These are phyloP conservation scores for Dissophora globulifera DNA, from an alignment of 192 early-diverging fungal genomes.

Conservation along the genomic window DNA sequence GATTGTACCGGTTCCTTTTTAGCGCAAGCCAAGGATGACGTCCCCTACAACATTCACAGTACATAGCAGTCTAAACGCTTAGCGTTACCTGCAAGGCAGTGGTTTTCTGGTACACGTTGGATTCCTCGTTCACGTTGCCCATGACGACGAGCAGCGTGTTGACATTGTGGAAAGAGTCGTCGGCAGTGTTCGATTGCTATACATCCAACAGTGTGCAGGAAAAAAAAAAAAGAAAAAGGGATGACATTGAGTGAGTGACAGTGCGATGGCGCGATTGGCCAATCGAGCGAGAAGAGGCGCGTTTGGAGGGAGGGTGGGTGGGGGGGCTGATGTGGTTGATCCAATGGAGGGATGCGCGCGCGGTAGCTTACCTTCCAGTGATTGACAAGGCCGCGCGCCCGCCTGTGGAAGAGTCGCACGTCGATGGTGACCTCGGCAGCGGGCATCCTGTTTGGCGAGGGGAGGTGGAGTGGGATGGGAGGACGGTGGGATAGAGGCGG, in stretches of 20 bases:
- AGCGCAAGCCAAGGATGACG: no score
- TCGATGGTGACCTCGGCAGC: slow-evolving; percentile 47
- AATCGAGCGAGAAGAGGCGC: no score
- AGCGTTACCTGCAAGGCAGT: slow-evolving; percentile 69
- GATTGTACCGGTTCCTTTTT: no score
- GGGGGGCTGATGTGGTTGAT: no score
- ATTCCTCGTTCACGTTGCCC: slow-evolving; percentile 72
- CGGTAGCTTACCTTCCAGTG: slow-evolving; percentile 43
- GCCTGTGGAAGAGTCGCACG: slow-evolving; percentile 46
- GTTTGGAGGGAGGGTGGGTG: no score
- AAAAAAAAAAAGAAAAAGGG: no score
- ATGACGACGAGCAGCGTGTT: slow-evolving; percentile 72
- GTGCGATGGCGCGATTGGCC: no score
- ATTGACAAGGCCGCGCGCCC: slow-evolving; percentile 40
- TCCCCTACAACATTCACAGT: background rate
- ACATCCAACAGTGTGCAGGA: no score
- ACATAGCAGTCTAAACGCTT: background rate
- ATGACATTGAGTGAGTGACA: no score
- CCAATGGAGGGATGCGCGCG: background rate
- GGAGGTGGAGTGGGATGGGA: background rate
- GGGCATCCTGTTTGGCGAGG: slow-evolving; percentile 22
- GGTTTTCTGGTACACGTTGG: slow-evolving; percentile 78
- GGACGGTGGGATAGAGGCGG: background rate
- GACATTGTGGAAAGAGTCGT: slow-evolving; percentile 65
- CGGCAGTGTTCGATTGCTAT: slow-evolving; percentile 46